A percentile compares a stretch with the other conserved stretches of the same genome.
These are phyloP conservation scores for Fusarium torulosum DNA, from an alignment of 2,329 filamentous ascomycete species.

Conservation along the genomic window DNA sequence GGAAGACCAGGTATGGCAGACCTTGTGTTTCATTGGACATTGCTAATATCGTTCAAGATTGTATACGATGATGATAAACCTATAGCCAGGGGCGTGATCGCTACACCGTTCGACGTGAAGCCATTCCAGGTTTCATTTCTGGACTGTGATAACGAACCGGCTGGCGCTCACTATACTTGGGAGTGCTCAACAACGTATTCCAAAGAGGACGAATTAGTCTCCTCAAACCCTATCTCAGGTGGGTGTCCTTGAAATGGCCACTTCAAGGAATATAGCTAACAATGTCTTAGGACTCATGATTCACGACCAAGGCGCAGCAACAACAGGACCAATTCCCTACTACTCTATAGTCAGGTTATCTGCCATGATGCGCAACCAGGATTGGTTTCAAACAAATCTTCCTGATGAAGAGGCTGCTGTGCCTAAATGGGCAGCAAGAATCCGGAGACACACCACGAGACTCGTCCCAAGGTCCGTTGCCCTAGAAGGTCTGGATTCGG, in stretches of 20 bases:
- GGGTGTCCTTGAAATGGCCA: background rate
- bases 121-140: constrained; percentile 64
- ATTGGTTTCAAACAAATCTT: constrained; percentile 68
- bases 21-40: rapidly evolving
- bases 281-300: constrained; percentile 60
- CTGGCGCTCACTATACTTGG: constrained; percentile 55
- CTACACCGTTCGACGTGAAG: constrained; percentile 63
- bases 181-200: constrained; percentile 63
- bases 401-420: constrained; percentile 45
- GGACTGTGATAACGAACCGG: constrained; percentile 39
- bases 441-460: constrained; percentile 59
- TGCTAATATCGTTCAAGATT: constrained; percentile 52
- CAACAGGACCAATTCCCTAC: constrained; percentile 53
- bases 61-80: constrained; percentile 55
- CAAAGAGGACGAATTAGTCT: constrained; percentile 48
- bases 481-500: constrained; percentile 53
- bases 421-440: constrained; percentile 62
- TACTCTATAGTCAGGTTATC: constrained; percentile 68
- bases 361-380: constrained; percentile 62
- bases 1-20: constrained; percentile 61
- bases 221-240: constrained; percentile 51
- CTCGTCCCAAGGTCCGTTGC: constrained; percentile 61
- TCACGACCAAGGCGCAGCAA: constrained; percentile 48
- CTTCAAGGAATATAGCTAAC: constrained; percentile 11
- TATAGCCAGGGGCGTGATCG: constrained; percentile 66